Conservation (phyloP, 2,329 filamentous ascomycete genomes). For the Helotiales sp. region DNA sequence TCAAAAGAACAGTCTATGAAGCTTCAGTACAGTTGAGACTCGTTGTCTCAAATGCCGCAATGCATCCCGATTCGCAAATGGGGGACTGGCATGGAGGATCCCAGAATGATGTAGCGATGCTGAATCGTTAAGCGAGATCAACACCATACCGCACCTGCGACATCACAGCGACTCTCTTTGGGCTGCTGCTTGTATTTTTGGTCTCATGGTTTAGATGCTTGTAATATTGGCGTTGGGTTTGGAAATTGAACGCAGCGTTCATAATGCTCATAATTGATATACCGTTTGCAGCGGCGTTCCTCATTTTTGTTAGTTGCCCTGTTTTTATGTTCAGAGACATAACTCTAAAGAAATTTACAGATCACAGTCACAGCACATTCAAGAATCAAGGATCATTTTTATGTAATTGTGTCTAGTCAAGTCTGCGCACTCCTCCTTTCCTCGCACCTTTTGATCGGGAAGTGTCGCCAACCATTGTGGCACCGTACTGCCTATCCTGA, state of each 20-base stretch:
- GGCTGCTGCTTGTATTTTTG: no score
- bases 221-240: no score
- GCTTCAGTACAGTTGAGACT: neutral
- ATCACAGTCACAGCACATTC: neutral
- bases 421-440: neutral
- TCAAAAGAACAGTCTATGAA: no score
- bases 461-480: no score
- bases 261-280: neutral
- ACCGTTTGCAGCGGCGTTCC: neutral
- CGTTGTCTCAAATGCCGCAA: neutral
- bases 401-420: neutral
- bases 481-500: no score
- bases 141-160: neutral
- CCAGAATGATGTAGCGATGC: neutral
- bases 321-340: no score
- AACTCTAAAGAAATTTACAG: neutral
- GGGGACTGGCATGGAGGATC: neutral
- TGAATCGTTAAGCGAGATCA: conserved; percentile 5
- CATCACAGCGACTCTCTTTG: no score
- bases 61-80: neutral
- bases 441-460: neutral
- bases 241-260: no score
- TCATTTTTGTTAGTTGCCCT: no score
- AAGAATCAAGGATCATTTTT: neutral
- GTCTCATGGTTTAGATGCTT: no score